These are phyloP conservation scores for Penicillium corylophilum DNA, from an alignment of 2,329 filamentous ascomycete genomes.

Conservation along the genomic window DNA sequence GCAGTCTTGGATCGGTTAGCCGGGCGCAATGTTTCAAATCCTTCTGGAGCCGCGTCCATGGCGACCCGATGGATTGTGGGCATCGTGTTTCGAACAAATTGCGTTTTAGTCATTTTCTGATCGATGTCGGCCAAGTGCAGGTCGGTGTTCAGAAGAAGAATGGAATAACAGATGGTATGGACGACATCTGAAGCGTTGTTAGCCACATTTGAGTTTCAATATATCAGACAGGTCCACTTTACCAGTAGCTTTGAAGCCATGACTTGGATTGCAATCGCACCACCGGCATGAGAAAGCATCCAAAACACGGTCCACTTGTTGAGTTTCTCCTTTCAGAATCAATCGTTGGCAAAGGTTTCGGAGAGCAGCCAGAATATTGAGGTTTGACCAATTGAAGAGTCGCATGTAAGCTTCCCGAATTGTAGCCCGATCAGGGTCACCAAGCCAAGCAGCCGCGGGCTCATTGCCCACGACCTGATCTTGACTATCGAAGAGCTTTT, in stretches of 20 bases:
- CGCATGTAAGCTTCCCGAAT: conserved; percentile 83
- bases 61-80: conserved; percentile 79
- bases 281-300: conserved; percentile 85
- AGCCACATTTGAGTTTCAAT: conserved; percentile 6
- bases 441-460: conserved; percentile 83
- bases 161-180: conserved; percentile 94
- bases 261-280: conserved; percentile 88
- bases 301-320: conserved; percentile 93
- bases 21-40: conserved; percentile 58
- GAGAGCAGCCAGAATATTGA: conserved; percentile 76
- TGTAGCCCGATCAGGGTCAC: conserved; percentile 56
- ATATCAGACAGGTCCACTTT: conserved; percentile 36
- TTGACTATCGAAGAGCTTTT: conserved; percentile 75
- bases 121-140: conserved; percentile 93
- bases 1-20: conserved; percentile 26
- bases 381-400: conserved; percentile 78
- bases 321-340: conserved; percentile 84
- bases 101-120: conserved; percentile 89
- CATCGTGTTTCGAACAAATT: conserved; percentile 96
- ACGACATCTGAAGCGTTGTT: conserved; percentile 70
- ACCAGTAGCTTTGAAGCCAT: conserved; percentile 89
- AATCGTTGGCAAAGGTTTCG: conserved; percentile 79
- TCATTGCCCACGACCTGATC: conserved; percentile 78
- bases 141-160: conserved; percentile 94
- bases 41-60: conserved; percentile 67